phyloP scores from a whole-genome alignment of 441 rosid genomes.

The Populus hybrid region DNA sequence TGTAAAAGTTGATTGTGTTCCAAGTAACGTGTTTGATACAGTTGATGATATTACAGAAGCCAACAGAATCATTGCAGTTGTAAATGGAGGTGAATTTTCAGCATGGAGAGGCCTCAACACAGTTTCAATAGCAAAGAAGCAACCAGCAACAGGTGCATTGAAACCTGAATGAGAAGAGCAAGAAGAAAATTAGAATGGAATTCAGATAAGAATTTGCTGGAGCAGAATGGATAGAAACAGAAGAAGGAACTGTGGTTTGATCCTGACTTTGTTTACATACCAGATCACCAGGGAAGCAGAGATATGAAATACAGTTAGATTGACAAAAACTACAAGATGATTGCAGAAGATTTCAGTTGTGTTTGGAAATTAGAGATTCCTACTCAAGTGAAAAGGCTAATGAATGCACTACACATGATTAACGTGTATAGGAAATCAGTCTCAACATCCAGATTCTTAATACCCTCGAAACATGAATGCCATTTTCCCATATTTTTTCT shows the following conservation, averaged over 20 bases:
- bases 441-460: not conserved
- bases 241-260: not conserved
- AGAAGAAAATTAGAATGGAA: not conserved
- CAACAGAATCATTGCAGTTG: constrained; percentile 95
- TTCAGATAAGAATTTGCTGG: not conserved
- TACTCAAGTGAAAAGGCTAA: not conserved
- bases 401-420: not conserved
- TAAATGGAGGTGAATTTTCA: constrained; percentile 95
- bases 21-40: constrained; percentile 85
- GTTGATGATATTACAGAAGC: constrained; percentile 96
- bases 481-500: not conserved
- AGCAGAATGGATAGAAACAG: not conserved
- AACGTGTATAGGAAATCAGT: not conserved
- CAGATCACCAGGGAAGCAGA: not conserved
- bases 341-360: not conserved
- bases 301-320: constrained; percentile 1
- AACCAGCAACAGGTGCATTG: constrained; percentile 97
- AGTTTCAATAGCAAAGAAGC: constrained; percentile 95
- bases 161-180: constrained; percentile 53
- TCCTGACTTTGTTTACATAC: not conserved
- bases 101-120: constrained; percentile 90
- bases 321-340: not conserved
- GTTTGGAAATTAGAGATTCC: not conserved
- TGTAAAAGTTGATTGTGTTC: constrained; percentile 89
- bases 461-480: not conserved